Evolutionary conservation across 2,329 filamentous ascomycete species (phyloP).

Genomic region (Fusarium xylarioides): DNA sequence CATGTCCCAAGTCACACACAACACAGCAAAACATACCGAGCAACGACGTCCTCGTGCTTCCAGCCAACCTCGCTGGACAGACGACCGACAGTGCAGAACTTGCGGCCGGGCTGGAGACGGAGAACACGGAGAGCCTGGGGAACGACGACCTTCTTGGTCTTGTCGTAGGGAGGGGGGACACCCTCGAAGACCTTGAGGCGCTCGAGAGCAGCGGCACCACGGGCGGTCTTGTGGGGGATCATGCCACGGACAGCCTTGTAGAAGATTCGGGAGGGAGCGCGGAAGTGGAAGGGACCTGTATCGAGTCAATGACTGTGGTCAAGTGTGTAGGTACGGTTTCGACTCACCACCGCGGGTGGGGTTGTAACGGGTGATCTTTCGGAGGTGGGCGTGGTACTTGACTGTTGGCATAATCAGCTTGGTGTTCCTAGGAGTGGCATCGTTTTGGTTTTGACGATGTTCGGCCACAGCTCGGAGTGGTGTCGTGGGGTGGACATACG

Average conservation of each 20-base stretch:
- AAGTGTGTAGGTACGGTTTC: constrained; percentile 19
- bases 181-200: constrained; percentile 99
- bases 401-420: constrained; percentile 72
- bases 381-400: constrained; percentile 99
- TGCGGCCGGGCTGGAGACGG: constrained; percentile 97
- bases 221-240: constrained; percentile 99
- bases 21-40: constrained; percentile 74
- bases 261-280: constrained; percentile 98
- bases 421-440: constrained; percentile 5
- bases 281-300: constrained; percentile 98
- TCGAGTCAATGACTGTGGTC: constrained; percentile 49
- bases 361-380: constrained; percentile 99
- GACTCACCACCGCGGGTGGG: constrained; percentile 93
- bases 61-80: constrained; percentile 99
- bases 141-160: constrained; percentile 99
- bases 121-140: constrained; percentile 97
- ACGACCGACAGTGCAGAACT: constrained; percentile 99
- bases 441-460: constrained; percentile 22
- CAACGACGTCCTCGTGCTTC: constrained; percentile 99
- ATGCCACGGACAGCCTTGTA: constrained; percentile 99
- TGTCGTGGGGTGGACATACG: constrained; percentile 73
- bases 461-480: constrained; percentile 30
- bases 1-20: neutral
- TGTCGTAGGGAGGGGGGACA: constrained; percentile 98
- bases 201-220: constrained; percentile 95